A percentile compares a stretch with the other conserved stretches of the same genome.
These are phyloP conservation scores for Penicillium glabrum DNA, from an alignment of 2,329 filamentous ascomycete species.

Conservation along the genomic window DNA sequence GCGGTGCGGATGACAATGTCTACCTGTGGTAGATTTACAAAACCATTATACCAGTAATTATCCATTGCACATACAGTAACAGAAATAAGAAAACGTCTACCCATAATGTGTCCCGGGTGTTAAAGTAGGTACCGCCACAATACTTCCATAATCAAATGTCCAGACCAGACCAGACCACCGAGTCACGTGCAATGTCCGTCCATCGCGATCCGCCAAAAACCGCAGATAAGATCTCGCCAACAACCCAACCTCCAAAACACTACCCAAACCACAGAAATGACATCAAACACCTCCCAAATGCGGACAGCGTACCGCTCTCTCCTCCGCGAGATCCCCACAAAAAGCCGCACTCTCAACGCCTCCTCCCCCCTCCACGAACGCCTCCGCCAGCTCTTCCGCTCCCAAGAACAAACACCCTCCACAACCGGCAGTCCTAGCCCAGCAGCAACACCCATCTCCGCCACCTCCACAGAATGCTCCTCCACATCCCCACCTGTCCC, in stretches of 20 bases:
- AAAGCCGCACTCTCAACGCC: conserved; percentile 58
- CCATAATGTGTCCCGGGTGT: neutral
- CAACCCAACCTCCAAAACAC: neutral
- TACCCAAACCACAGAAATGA: conserved; percentile 15
- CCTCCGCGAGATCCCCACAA: conserved; percentile 76
- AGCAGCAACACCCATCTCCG: conserved; percentile 22
- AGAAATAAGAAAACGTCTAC: neutral
- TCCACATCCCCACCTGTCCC: neutral
- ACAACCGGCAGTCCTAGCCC: conserved; percentile 13
- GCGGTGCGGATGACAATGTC: conserved; percentile 5
- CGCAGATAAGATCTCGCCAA: neutral
- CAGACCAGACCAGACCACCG: neutral
- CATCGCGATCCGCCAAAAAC: neutral
- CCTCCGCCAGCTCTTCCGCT: conserved; percentile 64
- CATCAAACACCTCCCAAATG: conserved; percentile 39
- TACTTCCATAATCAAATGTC: neutral
- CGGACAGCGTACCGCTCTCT: conserved; percentile 84
- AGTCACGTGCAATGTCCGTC: conserved; percentile 9
- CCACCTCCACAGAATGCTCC: neutral
- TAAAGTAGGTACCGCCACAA: neutral
- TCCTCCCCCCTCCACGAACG: conserved; percentile 70
- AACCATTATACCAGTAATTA: neutral
- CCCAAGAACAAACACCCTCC: conserved; percentile 26
- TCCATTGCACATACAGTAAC: neutral
- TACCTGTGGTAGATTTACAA: conserved; percentile 14